A percentile compares a stretch with the other conserved stretches of the same genome.
phyloP scores from a whole-genome alignment of 1,139 yeast species.

The Hanseniaspora uvarum region DNA sequence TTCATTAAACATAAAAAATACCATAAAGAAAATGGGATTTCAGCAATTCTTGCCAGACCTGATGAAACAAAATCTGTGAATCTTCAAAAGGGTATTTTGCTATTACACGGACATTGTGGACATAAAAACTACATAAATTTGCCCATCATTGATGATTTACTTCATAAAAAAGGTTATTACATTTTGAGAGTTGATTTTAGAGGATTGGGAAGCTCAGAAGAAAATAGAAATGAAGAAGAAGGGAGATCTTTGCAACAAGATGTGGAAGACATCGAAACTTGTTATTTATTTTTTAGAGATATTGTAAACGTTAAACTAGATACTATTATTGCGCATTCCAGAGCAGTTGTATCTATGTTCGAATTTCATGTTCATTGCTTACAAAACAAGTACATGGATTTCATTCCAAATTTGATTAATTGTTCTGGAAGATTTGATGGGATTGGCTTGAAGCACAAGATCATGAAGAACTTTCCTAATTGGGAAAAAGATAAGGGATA shows the following conservation, averaged over 20 bases:
- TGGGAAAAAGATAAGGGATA: conserved; percentile 36
- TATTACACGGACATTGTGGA: conserved; percentile 73
- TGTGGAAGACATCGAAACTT: conserved; percentile 52
- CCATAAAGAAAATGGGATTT: conserved; percentile 28
- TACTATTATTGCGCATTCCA: conserved; percentile 60
- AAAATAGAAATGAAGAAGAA: conserved; percentile 33
- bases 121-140: conserved; percentile 76
- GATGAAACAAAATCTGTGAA: conserved; percentile 28
- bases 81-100: conserved; percentile 36
- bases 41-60: conserved; percentile 31
- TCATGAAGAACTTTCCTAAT: conserved; percentile 28
- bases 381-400: conserved; percentile 28
- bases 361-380: conserved; percentile 47
- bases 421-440: conserved; percentile 59
- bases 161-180: conserved; percentile 54
- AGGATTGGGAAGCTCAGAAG: conserved; percentile 71
- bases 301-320: conserved; percentile 42
- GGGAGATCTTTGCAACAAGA: conserved; percentile 60
- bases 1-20: conserved; percentile 23
- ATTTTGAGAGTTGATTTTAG: conserved; percentile 74
- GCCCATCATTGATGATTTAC: conserved; percentile 46
- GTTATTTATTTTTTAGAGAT: conserved; percentile 37
- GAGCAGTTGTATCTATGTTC: conserved; percentile 73
- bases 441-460: conserved; percentile 29
- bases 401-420: conserved; percentile 58